Conservation (phyloP, 2,329 filamentous ascomycete species). For the Macrophomina tecta region DNA sequence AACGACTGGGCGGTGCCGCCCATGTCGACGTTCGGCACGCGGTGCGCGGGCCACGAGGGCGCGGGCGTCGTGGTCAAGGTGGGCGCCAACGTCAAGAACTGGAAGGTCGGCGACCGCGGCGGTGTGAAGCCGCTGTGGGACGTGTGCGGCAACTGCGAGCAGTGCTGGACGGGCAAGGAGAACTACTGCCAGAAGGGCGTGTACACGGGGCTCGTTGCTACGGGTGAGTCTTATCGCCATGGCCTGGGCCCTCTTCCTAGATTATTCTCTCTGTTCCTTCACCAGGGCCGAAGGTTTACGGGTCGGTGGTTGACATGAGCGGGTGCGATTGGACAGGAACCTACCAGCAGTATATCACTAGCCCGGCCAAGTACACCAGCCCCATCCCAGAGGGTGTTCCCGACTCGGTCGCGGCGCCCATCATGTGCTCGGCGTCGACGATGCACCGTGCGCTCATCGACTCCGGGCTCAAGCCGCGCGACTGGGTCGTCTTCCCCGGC, state of each 20-base stretch:
- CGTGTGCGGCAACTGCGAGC: constrained; percentile 57
- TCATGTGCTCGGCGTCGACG: constrained; percentile 55
- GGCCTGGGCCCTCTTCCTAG: too few relatives aligned
- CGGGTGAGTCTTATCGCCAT: constrained; percentile 33
- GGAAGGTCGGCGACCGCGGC: constrained; percentile 59
- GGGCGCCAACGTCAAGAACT: constrained; percentile 58
- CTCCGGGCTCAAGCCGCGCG: constrained; percentile 55
- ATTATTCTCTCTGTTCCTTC: too few relatives aligned
- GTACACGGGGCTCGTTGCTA: constrained; percentile 52
- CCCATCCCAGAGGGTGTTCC: constrained; percentile 30
- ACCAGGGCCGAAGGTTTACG: too few relatives aligned
- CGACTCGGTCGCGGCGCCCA: constrained; percentile 43
- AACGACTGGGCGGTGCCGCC: constrained; percentile 56
- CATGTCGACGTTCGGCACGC: constrained; percentile 49
- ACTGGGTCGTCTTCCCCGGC: constrained; percentile 63
- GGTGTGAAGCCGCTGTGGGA: constrained; percentile 60
- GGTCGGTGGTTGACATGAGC: too few relatives aligned
- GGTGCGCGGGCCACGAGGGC: constrained; percentile 62
- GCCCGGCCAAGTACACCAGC: constrained; percentile 61
- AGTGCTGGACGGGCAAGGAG: constrained; percentile 60
- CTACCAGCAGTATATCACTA: constrained; percentile 65
- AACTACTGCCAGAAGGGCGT: constrained; percentile 57
- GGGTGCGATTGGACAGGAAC: constrained; percentile 32
- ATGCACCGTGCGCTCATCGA: constrained; percentile 64
- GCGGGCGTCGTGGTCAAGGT: constrained; percentile 64